phyloP scores from a whole-genome alignment of 2,329 filamentous ascomycete species.

The Calycina herbarum region DNA sequence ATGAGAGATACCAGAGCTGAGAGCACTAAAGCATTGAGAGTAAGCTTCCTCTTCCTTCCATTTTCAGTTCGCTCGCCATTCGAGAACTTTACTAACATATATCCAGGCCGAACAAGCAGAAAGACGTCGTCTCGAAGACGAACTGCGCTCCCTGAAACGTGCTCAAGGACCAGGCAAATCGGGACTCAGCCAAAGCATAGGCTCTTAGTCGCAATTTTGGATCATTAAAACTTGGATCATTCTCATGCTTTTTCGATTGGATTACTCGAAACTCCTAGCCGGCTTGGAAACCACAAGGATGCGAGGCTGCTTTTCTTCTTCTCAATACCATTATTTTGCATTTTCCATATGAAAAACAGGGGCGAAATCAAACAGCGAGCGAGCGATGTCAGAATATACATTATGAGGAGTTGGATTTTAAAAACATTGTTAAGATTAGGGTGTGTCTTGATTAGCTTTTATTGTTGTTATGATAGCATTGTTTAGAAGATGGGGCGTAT shows the following conservation, averaged over 20 bases:
- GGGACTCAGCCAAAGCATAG: conserved; percentile 34
- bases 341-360: neutral
- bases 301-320: neutral
- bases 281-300: neutral
- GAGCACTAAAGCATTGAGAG: conserved; percentile 63
- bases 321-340: neutral
- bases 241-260: neutral
- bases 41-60: conserved; percentile 43
- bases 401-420: conserved; percentile 4
- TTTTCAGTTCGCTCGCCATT: conserved; percentile 17
- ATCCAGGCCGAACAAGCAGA: conserved; percentile 70
- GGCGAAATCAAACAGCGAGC: neutral
- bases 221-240: conserved; percentile 8
- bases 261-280: neutral
- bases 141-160: conserved; percentile 52
- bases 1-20: conserved; percentile 71
- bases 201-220: conserved; percentile 1
- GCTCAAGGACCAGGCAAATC: conserved; percentile 39
- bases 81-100: conserved; percentile 20
- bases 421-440: neutral
- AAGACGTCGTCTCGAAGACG: conserved; percentile 63
- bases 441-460: neutral
- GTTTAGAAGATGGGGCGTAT: neutral
- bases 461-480: neutral
- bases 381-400: neutral